phyloP scores from a whole-genome alignment of 1,139 yeast genomes.

The Pichia sp. region DNA sequence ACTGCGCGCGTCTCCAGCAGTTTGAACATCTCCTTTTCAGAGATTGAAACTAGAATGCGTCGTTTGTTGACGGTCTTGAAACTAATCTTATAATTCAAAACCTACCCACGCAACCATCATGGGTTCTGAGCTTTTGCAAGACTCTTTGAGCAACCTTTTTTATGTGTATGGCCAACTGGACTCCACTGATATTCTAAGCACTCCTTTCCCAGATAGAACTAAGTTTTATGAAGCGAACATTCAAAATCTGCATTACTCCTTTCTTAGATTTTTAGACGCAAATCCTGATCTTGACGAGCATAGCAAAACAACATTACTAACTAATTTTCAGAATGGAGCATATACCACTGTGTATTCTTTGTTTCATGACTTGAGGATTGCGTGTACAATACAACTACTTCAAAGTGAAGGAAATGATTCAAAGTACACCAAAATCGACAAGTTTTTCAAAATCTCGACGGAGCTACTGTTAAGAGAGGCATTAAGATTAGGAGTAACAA shows the following conservation, averaged over 20 bases:
- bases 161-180: constrained; percentile 10
- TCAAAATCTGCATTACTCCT: constrained; percentile 36
- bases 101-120: neutral
- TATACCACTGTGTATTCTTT: constrained; percentile 46
- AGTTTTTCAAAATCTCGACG: constrained; percentile 60
- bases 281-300: constrained; percentile 19
- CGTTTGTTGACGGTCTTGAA: too few species aligned
- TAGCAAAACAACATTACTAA: constrained; percentile 30
- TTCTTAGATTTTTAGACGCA: constrained; percentile 30
- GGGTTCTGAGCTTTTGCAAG: neutral
- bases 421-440: constrained; percentile 51
- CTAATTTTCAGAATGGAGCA: constrained; percentile 28
- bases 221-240: constrained; percentile 41
- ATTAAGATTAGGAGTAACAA: constrained; percentile 37
- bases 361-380: constrained; percentile 69
- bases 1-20: too few species aligned
- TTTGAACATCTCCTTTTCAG: too few species aligned
- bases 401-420: constrained; percentile 30
- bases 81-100: too few species aligned
- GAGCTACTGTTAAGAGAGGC: constrained; percentile 72
- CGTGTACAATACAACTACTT: constrained; percentile 38
- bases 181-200: constrained; percentile 5
- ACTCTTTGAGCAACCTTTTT: constrained; percentile 7
- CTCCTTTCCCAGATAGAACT: constrained; percentile 12
- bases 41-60: too few species aligned